phyloP scores from a whole-genome alignment of 345 rosid genomes.

The Litchi chinensis region DNA sequence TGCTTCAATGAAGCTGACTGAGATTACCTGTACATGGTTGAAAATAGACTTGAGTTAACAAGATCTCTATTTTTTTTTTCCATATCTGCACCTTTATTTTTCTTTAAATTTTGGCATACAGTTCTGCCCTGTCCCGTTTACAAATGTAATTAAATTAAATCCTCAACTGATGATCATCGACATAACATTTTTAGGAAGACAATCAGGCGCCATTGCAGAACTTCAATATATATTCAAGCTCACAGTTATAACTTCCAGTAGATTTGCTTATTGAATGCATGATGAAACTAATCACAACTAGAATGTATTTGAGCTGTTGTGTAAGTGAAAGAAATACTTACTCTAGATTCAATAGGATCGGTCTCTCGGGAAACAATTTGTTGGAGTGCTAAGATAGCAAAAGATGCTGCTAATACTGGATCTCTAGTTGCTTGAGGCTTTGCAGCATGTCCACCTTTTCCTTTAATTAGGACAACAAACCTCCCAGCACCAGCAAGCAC shows the following conservation, averaged over 20 bases:
- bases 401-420: conserved; percentile 48
- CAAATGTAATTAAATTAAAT: neutral
- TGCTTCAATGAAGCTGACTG: conserved; percentile 43
- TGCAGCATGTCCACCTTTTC: conserved; percentile 56
- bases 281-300: neutral
- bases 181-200: neutral
- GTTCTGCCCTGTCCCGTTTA: too few species aligned
- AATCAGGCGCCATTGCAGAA: neutral
- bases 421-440: conserved; percentile 45
- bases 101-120: too few species aligned
- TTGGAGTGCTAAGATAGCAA: conserved; percentile 53
- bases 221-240: neutral
- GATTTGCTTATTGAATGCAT: neutral
- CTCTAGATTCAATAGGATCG: conserved; percentile 53
- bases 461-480: conserved; percentile 40
- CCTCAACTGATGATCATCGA: too few species aligned
- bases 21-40: conserved; percentile 17
- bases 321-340: conserved; percentile 12
- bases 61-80: neutral
- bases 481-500: conserved; percentile 51
- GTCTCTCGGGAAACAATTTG: conserved; percentile 61
- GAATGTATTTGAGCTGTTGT: neutral
- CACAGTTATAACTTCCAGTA: neutral
- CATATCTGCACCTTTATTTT: too few species aligned
- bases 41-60: neutral